Base-by-base conservation (phyloP, 2,329 filamentous ascomycete species). In the Xylariaceae sp. region DNA sequence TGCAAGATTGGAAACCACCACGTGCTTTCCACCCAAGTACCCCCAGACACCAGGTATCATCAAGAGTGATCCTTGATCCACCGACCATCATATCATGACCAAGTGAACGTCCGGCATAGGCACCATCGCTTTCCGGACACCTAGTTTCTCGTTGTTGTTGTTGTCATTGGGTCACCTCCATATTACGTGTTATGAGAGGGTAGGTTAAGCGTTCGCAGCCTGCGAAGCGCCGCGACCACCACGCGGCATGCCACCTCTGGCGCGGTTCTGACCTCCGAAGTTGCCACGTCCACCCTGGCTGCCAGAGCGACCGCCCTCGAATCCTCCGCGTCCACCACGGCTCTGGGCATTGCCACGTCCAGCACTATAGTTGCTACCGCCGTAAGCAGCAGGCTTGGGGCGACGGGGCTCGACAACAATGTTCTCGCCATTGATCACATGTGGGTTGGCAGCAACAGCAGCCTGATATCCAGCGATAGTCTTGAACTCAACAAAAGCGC, bases 401-500 rank as follows among this genome's bases (percentile, higher is more conserved):
- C 90, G 90, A 58, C 94, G 91, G 69, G 93, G 89, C 75, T 97
- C 94, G 51, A 99, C 88, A 56, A 83, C 79, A 63, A 99, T 87
- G 65, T 83, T 86, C 71, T 96, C 88, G 61, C 85, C 88, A 63
- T 88, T 89, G 58, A 99, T 83, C 42, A 82, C 81, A 74, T 96
- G 90, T 34, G 93, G 93, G 75, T 95, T 97, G 62, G 87, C 88
- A 55, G 82, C 82, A 36, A 90, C 80, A 41, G 94, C 94, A 57
- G 89, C 87, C 70, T 90, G 82, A 74, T 96, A 97, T 43, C 84
- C 90, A 50, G 91, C 84, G 18, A 83, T 69, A 43, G 87, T 88
- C 67, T 86, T 88, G 72, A 94, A 99, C 71, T 99, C 94, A 54
- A 97, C 90, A 68, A 97, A 97, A 22, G 94, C 94, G 67, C 91